These are phyloP conservation scores for Rutstroemia sp. DNA, from an alignment of 2,329 filamentous ascomycete genomes.

Conservation along the genomic window DNA sequence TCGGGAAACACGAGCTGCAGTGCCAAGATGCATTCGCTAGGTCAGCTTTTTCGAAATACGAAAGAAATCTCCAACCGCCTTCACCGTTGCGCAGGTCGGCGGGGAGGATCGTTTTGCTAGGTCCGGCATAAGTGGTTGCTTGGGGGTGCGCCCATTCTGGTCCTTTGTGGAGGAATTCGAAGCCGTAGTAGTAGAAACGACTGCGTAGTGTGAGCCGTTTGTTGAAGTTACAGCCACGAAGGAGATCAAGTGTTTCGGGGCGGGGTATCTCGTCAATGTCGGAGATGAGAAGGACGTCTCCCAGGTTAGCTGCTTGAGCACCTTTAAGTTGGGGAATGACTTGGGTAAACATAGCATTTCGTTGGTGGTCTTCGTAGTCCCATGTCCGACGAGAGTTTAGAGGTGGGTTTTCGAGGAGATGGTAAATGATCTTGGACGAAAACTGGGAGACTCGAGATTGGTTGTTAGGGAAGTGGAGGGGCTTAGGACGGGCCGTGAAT, in stretches of 20 bases:
- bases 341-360: slow-evolving; percentile 50
- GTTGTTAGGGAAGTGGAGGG: slow-evolving; percentile 44
- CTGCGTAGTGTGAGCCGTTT: slow-evolving; percentile 29
- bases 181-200: slow-evolving; percentile 33
- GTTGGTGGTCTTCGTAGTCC: slow-evolving; percentile 44
- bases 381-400: slow-evolving; percentile 36
- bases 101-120: slow-evolving; percentile 32
- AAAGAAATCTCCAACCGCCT: slow-evolving; percentile 9
- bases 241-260: slow-evolving; percentile 29
- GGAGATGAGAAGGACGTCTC: slow-evolving; percentile 37
- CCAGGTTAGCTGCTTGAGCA: slow-evolving; percentile 23
- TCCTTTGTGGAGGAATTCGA: slow-evolving; percentile 31
- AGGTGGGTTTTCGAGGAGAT: slow-evolving; percentile 39
- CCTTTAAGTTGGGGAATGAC: slow-evolving; percentile 36
- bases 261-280: slow-evolving; percentile 39
- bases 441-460: slow-evolving; percentile 44
- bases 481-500: slow-evolving; percentile 51
- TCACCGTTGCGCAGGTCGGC: slow-evolving; percentile 32
- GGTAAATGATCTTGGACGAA: slow-evolving; percentile 53
- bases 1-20: slow-evolving; percentile 38
- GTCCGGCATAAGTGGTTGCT: slow-evolving; percentile 35
- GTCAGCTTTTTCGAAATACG: slow-evolving; percentile 25
- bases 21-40: slow-evolving; percentile 38
- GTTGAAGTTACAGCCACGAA: slow-evolving; percentile 32
- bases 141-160: slow-evolving; percentile 38